Evolutionary conservation across 2,329 filamentous ascomycete genomes (phyloP).

Genomic region (Sporothrix globosa): DNA sequence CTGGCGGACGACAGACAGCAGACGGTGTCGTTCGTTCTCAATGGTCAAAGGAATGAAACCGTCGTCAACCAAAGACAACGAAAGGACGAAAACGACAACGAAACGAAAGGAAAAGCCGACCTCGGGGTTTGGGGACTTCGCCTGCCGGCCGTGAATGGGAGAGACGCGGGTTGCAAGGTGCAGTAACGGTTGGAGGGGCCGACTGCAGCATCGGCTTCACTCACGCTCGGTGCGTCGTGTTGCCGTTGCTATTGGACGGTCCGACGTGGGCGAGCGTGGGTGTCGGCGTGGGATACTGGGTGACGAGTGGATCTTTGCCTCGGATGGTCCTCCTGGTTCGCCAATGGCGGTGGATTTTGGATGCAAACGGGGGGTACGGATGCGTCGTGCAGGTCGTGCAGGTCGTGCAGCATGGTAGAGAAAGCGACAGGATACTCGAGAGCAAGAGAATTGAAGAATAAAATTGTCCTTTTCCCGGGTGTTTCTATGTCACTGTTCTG

Average conservation of each 20-base stretch:
- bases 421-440: not conserved
- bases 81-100: not conserved
- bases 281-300: conserved; percentile 7
- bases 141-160: conserved; percentile 24
- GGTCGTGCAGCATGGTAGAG: conserved; percentile 20
- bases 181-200: not conserved
- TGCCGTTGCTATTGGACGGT: not conserved
- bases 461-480: not conserved
- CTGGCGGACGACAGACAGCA: not conserved
- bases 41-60: not conserved
- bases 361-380: not conserved
- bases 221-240: not conserved
- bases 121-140: conserved; percentile 23
- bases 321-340: conserved; percentile 14
- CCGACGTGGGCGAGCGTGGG: conserved; percentile 12
- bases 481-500: not conserved
- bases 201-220: not conserved
- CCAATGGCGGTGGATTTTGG: not conserved
- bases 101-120: conserved; percentile 13
- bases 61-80: not conserved
- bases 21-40: not conserved
- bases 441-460: not conserved
- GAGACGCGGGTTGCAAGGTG: conserved; percentile 1
- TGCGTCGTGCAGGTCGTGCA: conserved; percentile 12
- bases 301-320: conserved; percentile 10